A percentile compares a stretch with the other conserved stretches of the same genome.
Evolutionary conservation across 2,329 filamentous ascomycete genomes (phyloP).

Genomic region (Verruconis gallopava): DNA sequence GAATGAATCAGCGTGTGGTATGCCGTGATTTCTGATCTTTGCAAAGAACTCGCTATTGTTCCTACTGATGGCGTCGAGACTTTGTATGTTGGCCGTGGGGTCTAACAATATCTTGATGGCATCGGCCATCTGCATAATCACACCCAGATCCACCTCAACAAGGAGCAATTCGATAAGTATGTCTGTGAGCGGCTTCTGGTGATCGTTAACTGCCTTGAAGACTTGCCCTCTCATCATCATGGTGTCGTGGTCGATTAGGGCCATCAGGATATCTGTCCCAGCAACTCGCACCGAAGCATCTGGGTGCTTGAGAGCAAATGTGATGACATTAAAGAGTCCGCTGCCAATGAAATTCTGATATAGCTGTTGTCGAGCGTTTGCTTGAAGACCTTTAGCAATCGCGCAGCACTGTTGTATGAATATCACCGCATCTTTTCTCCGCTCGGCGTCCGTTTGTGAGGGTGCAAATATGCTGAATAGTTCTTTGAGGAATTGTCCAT

Average conservation of each 20-base stretch:
- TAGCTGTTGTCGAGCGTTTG: conserved; percentile 62
- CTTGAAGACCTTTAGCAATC: conserved; percentile 89
- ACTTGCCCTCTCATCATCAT: conserved; percentile 89
- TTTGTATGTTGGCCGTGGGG: conserved; percentile 46
- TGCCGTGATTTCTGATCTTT: conserved; percentile 42
- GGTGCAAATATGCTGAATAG: conserved; percentile 75
- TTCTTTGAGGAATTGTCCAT: conserved; percentile 64
- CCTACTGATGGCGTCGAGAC: conserved; percentile 46
- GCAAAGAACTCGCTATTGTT: conserved; percentile 55
- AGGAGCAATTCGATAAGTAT: conserved; percentile 84
- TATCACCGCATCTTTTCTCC: conserved; percentile 85
- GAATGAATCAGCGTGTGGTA: conserved; percentile 70
- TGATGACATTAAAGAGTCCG: conserved; percentile 79
- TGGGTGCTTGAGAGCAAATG: conserved; percentile 74
- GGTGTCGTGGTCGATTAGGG: conserved; percentile 90
- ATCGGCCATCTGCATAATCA: conserved; percentile 91
- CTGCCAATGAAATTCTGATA: conserved; percentile 84
- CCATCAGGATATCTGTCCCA: conserved; percentile 84
- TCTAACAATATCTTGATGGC: conserved; percentile 89
- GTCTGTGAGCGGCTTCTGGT: conserved; percentile 74
- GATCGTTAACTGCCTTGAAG: conserved; percentile 81
- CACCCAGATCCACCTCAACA: conserved; percentile 81
- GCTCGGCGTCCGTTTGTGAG: conserved; percentile 48
- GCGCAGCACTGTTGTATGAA: conserved; percentile 95
- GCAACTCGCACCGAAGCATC: conserved; percentile 81